Evolutionary conservation across 1,284 basidiomycete species (phyloP).

Genomic region (Ustilago nuda): DNA sequence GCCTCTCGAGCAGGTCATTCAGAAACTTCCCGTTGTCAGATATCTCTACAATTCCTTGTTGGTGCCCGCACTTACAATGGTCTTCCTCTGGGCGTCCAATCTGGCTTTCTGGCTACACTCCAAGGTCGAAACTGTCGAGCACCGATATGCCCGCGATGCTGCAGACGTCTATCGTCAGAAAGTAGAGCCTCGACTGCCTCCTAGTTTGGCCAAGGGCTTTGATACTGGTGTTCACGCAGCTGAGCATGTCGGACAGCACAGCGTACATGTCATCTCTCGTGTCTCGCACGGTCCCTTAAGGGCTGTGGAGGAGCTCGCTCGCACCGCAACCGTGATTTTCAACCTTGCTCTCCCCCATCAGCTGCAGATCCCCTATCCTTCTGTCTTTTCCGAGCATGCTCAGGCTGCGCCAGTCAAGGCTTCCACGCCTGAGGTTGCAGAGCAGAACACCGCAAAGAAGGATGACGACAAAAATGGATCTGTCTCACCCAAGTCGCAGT

Average conservation of each 20-base stretch:
- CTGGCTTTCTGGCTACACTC: slow-evolving; percentile 43
- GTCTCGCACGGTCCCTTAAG: slow-evolving; percentile 32
- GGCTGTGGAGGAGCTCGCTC: slow-evolving; percentile 31
- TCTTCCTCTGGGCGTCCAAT: slow-evolving; percentile 47
- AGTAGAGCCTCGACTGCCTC: slow-evolving; percentile 36
- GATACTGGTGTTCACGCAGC: slow-evolving; percentile 29
- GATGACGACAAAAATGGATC: not conserved
- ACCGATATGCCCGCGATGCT: slow-evolving; percentile 25
- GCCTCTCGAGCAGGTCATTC: slow-evolving; percentile 35
- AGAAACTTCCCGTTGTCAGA: slow-evolving; percentile 26
- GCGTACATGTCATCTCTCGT: slow-evolving; percentile 17
- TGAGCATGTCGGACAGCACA: slow-evolving; percentile 28
- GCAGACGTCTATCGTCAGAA: slow-evolving; percentile 14
- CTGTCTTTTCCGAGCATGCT: slow-evolving; percentile 27
- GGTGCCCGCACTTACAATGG: slow-evolving; percentile 33
- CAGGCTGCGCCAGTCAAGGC: slow-evolving; percentile 1
- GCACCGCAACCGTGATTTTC: slow-evolving; percentile 26
- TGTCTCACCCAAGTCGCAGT: not conserved
- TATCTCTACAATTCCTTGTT: slow-evolving; percentile 27
- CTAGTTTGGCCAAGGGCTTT: slow-evolving; percentile 39
- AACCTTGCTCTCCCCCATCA: slow-evolving; percentile 34
- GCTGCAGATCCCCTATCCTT: slow-evolving; percentile 44
- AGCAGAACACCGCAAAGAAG: slow-evolving; percentile 12
- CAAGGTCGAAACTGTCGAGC: slow-evolving; percentile 22
- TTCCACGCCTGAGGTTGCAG: slow-evolving; percentile 3